These are phyloP conservation scores for Penicillium malachiteum DNA, from an alignment of 495 filamentous ascomycete genomes.

Conservation along the genomic window DNA sequence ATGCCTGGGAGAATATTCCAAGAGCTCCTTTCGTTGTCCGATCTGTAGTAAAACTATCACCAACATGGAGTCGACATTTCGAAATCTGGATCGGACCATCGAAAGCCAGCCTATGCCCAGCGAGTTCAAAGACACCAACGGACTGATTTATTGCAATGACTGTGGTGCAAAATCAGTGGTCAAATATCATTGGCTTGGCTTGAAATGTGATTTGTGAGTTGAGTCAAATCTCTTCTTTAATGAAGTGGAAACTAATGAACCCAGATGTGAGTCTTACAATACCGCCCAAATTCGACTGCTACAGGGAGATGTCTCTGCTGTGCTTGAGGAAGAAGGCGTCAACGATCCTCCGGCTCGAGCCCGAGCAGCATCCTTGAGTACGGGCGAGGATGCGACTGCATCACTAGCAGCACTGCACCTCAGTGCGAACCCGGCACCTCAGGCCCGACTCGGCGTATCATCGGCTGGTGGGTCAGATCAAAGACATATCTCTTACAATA, in stretches of 20 bases:
- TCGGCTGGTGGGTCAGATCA: slow-evolving; percentile 24
- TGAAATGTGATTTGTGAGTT: slow-evolving; percentile 76
- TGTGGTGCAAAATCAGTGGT: slow-evolving; percentile 83
- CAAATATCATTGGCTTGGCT: slow-evolving; percentile 89
- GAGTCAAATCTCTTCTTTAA: neutral
- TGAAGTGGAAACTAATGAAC: slow-evolving; percentile 16
- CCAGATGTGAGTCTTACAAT: slow-evolving; percentile 76
- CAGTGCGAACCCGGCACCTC: slow-evolving; percentile 32
- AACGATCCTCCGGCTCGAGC: slow-evolving; percentile 16
- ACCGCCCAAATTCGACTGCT: slow-evolving; percentile 70
- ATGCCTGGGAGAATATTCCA: slow-evolving; percentile 83
- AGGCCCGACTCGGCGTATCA: slow-evolving; percentile 27
- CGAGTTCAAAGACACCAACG: slow-evolving; percentile 76
- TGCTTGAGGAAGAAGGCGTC: slow-evolving; percentile 24
- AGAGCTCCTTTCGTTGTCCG: slow-evolving; percentile 87
- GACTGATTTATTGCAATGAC: slow-evolving; percentile 88
- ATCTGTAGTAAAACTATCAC: slow-evolving; percentile 89
- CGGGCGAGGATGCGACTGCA: slow-evolving; percentile 22
- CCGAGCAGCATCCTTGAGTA: slow-evolving; percentile 30
- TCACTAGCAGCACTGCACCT: slow-evolving; percentile 31
- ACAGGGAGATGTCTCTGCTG: slow-evolving; percentile 35
- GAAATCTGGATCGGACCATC: slow-evolving; percentile 82
- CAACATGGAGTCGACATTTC: slow-evolving; percentile 97
- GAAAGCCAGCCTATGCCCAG: slow-evolving; percentile 86
- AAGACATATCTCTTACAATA: slow-evolving; percentile 35